These are phyloP conservation scores for Suhomyces panamericanus DNA, from an alignment of 1,139 yeast species.

Conservation along the genomic window DNA sequence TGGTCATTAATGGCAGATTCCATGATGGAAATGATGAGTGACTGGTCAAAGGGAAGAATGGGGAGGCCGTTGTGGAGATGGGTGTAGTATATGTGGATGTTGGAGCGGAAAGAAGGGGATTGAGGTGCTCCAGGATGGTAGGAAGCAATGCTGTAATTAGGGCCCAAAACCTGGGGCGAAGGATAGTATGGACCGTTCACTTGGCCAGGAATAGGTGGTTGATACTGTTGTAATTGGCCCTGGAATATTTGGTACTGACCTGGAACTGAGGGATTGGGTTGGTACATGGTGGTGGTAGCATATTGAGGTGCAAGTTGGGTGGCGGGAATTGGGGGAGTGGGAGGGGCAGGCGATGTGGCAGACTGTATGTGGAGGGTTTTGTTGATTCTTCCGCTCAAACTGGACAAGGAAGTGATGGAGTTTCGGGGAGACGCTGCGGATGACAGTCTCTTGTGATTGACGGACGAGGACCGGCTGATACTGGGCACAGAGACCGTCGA, in stretches of 20 bases:
- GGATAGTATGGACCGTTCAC: neutral
- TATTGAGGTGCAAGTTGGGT: neutral
- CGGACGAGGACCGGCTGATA: constrained; percentile 9
- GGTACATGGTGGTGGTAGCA: neutral
- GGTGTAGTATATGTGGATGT: constrained; percentile 46
- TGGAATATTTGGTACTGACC: constrained; percentile 3
- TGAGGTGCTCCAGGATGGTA: constrained; percentile 4
- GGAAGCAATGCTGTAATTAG: constrained; percentile 1
- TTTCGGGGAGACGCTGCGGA: constrained; percentile 46
- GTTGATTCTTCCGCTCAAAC: constrained; percentile 46
- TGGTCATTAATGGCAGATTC: constrained; percentile 8
- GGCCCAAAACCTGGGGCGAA: neutral
- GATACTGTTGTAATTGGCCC: neutral
- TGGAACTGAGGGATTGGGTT: neutral
- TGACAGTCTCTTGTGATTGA: constrained; percentile 13
- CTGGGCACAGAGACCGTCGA: constrained; percentile 7
- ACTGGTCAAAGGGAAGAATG: constrained; percentile 52
- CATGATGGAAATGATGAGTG: constrained; percentile 28
- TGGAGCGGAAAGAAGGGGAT: constrained; percentile 13
- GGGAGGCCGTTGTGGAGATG: constrained; percentile 59
- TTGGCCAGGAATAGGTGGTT: neutral
- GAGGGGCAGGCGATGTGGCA: neutral
- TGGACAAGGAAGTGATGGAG: constrained; percentile 46
- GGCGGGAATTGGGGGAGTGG: neutral
- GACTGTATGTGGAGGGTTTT: constrained; percentile 22